phyloP scores from a whole-genome alignment of 805 yeast genomes.

The Pichia exigua region DNA sequence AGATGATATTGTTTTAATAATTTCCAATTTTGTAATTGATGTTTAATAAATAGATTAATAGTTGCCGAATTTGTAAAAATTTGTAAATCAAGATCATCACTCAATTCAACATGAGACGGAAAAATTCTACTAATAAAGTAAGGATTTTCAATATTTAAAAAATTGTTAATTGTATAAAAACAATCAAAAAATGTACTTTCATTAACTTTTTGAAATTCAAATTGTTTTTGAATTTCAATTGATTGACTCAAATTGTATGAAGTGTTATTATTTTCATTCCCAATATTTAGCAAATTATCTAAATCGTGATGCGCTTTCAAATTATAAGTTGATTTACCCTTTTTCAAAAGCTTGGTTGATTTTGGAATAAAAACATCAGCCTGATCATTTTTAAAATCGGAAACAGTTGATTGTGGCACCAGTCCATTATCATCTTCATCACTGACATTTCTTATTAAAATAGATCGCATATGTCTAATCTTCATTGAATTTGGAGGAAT shows the following conservation, averaged over 20 bases:
- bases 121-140: slow-evolving; percentile 32
- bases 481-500: slow-evolving; percentile 15
- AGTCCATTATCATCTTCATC: background rate
- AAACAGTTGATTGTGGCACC: background rate
- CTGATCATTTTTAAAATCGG: too few species aligned
- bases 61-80: slow-evolving; percentile 19
- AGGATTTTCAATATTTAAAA: slow-evolving; percentile 18
- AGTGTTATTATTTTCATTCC: too few species aligned
- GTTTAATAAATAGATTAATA: slow-evolving; percentile 17
- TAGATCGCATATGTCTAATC: slow-evolving; percentile 20
- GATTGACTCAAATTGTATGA: background rate
- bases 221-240: slow-evolving; percentile 19
- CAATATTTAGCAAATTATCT: background rate
- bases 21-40: slow-evolving; percentile 16
- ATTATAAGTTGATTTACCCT: slow-evolving; percentile 3
- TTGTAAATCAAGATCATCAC: slow-evolving; percentile 19
- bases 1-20: slow-evolving; percentile 21
- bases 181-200: slow-evolving; percentile 24
- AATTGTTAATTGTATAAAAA: slow-evolving; percentile 31
- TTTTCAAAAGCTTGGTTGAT: background rate
- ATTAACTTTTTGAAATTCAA: slow-evolving; percentile 24
- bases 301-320: background rate
- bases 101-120: slow-evolving; percentile 19
- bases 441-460: background rate
- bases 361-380: too few species aligned